Percentiles rank a stretch among this genome's conserved stretches.
phyloP scores from a whole-genome alignment of 192 early-diverging fungal genomes.

The Haplosporangium gracile region DNA sequence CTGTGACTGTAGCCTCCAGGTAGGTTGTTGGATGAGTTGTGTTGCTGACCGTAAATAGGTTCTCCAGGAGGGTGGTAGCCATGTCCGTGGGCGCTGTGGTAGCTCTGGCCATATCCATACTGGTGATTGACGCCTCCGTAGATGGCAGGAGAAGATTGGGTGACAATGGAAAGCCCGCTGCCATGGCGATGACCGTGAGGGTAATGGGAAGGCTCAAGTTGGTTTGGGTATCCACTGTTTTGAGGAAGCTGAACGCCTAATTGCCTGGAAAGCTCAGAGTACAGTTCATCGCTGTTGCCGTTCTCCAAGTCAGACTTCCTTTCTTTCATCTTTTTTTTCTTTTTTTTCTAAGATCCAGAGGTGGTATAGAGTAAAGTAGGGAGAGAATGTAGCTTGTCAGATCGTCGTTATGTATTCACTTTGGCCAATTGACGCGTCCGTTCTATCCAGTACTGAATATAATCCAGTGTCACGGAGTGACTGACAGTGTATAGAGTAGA shows the following conservation, averaged over 20 bases:
- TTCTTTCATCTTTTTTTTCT: constrained; percentile 33
- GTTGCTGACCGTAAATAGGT: not conserved
- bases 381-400: not conserved
- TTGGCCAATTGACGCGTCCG: not conserved
- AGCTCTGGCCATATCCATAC: constrained; percentile 5
- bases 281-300: constrained; percentile 49
- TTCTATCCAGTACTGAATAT: not conserved
- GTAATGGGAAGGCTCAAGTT: constrained; percentile 1
- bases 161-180: constrained; percentile 31
- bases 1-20: not conserved
- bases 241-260: constrained; percentile 42
- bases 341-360: not conserved
- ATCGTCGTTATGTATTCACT: not conserved
- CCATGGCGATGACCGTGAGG: constrained; percentile 12
- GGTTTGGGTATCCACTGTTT: constrained; percentile 3
- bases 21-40: not conserved
- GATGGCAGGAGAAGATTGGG: constrained; percentile 2
- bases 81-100: constrained; percentile 7
- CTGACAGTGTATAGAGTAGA: not conserved
- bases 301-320: constrained; percentile 41
- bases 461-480: not conserved
- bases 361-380: too few species aligned
- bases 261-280: constrained; percentile 38
- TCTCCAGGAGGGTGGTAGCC: constrained; percentile 17
- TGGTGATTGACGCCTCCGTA: not conserved